Percentiles rank a stretch among this genome's conserved stretches.
These are phyloP conservation scores for Sphagnum fallax DNA, from an alignment of 228 moss, liverwort and hornwort genomes.

Conservation along the genomic window DNA sequence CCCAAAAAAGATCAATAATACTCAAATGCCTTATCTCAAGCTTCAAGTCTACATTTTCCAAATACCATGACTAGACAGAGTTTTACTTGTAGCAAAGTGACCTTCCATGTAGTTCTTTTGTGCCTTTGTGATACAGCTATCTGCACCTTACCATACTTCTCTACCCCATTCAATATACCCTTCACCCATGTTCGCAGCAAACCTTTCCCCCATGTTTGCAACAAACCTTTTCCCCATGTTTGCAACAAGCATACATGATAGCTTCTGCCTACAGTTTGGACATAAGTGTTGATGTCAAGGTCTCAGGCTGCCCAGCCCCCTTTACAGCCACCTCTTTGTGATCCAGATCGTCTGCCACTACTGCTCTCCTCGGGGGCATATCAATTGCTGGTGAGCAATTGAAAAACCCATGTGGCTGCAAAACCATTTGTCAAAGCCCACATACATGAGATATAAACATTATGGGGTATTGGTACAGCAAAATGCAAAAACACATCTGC, in stretches of 20 bases:
- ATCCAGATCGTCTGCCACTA: constrained; percentile 32
- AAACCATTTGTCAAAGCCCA: not conserved
- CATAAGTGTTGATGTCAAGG: constrained; percentile 27
- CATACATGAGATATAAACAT: not conserved
- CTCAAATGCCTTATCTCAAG: no score
- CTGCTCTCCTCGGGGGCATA: constrained; percentile 64
- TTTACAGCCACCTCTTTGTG: constrained; percentile 41
- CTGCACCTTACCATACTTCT: no score
- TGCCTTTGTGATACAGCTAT: no score
- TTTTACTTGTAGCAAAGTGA: no score
- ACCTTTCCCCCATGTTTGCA: no score
- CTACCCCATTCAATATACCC: no score
- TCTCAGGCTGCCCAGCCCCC: constrained; percentile 26
- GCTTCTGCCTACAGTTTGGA: constrained; percentile 29
- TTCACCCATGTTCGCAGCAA: no score
- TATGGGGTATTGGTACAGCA: not conserved
- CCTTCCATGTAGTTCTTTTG: no score
- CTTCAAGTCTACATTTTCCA: constrained; percentile 10
- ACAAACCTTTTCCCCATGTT: no score
- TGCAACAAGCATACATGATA: no score
- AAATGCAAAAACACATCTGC: not conserved
- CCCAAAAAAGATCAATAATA: no score
- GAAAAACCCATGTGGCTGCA: constrained; percentile 94
- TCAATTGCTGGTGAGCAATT: constrained; percentile 91
- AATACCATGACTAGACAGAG: not conserved